phyloP scores from a whole-genome alignment of 2,329 filamentous ascomycete species.

The Colletotrichum endophyticum region DNA sequence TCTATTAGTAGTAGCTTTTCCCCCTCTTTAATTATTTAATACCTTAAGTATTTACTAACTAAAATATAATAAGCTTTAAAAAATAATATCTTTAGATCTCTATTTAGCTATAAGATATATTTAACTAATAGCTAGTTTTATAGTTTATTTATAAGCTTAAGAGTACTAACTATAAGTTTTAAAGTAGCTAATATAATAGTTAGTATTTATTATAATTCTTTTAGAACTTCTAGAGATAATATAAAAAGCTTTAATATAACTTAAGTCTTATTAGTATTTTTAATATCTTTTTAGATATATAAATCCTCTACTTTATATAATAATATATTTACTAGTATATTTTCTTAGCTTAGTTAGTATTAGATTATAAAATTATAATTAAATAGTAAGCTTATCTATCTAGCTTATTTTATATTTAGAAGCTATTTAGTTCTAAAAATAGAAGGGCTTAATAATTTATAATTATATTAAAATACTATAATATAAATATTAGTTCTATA shows the following conservation, averaged over 20 bases:
- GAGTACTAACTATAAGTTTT: not conserved
- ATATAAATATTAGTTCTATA: not conserved
- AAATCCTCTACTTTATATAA: not conserved
- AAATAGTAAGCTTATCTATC: not conserved
- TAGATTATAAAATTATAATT: not conserved
- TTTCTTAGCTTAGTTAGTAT: not conserved
- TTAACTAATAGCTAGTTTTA: too few relatives aligned
- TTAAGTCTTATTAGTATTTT: not conserved
- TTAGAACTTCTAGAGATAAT: fast-evolving
- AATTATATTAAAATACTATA: not conserved
- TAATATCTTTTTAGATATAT: not conserved
- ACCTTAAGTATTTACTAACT: too few relatives aligned
- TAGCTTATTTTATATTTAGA: not conserved
- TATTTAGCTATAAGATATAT: too few relatives aligned
- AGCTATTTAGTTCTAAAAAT: not conserved
- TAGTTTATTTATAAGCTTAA: too few relatives aligned
- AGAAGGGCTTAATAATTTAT: not conserved
- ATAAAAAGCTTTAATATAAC: not conserved
- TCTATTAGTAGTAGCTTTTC: not conserved
- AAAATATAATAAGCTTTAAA: too few relatives aligned
- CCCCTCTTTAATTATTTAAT: not conserved
- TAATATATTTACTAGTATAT: not conserved
- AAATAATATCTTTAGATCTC: fast-evolving
- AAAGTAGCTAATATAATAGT: not conserved
- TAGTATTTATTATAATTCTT: not conserved